phyloP scores from a whole-genome alignment of 2,329 filamentous ascomycete genomes.

The Trichoderma lentiforme region DNA sequence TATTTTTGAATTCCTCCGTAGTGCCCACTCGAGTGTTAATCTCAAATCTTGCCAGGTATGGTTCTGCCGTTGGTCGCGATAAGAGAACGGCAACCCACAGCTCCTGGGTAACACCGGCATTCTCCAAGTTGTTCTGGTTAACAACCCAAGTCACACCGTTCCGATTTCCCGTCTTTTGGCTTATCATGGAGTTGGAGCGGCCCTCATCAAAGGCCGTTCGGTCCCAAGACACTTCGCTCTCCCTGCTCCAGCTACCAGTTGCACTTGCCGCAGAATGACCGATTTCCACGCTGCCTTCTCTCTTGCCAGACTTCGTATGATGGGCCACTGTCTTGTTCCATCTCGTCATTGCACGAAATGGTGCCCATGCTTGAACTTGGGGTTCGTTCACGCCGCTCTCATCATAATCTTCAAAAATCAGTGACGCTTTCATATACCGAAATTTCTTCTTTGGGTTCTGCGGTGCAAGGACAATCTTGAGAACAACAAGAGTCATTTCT shows the following conservation, averaged over 20 bases:
- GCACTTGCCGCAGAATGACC: not conserved
- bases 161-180: not conserved
- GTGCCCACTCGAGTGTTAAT: not conserved
- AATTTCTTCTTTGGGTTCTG: no score
- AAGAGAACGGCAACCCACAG: not conserved
- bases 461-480: no score
- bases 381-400: no score
- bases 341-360: accelerated
- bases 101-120: not conserved
- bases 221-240: not conserved
- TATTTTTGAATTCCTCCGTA: accelerated
- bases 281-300: not conserved
- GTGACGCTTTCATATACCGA: not conserved
- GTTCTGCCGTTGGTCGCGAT: not conserved
- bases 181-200: accelerated
- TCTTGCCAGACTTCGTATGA: not conserved
- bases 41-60: not conserved
- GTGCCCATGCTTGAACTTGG: not conserved
- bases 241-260: not conserved
- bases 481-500: no score
- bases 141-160: not conserved
- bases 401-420: not conserved
- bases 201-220: accelerated
- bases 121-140: not conserved
- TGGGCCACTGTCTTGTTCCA: no score